phyloP scores from a whole-genome alignment of 495 filamentous ascomycete species.

The Clohesyomyces aquaticus region DNA sequence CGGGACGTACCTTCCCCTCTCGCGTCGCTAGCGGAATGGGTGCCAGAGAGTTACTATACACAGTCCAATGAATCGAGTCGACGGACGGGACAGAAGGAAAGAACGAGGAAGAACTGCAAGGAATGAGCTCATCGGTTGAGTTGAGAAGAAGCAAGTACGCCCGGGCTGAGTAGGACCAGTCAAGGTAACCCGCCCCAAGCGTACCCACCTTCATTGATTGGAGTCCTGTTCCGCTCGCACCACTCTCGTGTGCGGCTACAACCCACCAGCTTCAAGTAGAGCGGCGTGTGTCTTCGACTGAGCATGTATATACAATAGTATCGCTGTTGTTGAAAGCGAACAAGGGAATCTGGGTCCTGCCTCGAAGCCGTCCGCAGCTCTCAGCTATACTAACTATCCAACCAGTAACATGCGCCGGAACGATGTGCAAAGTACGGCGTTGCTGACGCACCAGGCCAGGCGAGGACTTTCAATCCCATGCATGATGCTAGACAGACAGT shows the following conservation, averaged over 20 bases:
- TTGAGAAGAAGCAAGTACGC: constrained; percentile 8
- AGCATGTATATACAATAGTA: constrained; percentile 25
- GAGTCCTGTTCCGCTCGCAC: constrained; percentile 18
- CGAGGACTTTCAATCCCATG: constrained; percentile 1
- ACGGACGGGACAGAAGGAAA: neutral
- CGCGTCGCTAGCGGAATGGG: neutral
- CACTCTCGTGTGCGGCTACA: constrained; percentile 20
- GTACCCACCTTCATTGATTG: constrained; percentile 23
- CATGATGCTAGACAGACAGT: neutral
- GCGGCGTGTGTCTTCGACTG: constrained; percentile 2
- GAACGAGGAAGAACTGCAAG: neutral
- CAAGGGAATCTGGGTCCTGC: neutral
- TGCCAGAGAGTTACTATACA: neutral
- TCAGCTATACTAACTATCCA: neutral
- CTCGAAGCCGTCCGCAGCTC: neutral
- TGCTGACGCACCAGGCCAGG: neutral
- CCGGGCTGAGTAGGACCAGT: neutral
- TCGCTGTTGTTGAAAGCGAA: neutral
- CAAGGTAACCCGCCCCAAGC: constrained; percentile 20
- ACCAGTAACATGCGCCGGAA: constrained; percentile 19
- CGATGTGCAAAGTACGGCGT: constrained; percentile 1
- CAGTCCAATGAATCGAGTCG: too few relatives aligned
- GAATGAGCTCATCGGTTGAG: too few relatives aligned
- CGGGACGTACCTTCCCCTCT: neutral
- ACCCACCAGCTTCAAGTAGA: neutral